Evolutionary conservation across 2,329 filamentous ascomycete species (phyloP).

Genomic region (Stachybotrys elegans): DNA sequence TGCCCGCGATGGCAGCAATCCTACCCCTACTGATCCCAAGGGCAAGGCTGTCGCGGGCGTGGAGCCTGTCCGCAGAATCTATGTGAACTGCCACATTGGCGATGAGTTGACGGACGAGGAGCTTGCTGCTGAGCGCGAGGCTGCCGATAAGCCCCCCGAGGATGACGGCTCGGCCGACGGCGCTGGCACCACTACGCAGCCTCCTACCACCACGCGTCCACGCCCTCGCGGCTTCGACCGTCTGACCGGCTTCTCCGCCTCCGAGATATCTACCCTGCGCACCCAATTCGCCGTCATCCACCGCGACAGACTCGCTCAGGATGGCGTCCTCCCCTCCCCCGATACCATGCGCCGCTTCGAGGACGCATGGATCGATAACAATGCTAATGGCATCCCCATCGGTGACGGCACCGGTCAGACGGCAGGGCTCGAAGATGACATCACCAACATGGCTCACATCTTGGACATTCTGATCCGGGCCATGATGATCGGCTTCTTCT

Average conservation of each 20-base stretch:
- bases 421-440: conserved; percentile 35
- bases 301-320: conserved; percentile 74
- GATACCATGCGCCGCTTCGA: conserved; percentile 73
- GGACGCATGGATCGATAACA: conserved; percentile 84
- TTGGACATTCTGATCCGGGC: conserved; percentile 85
- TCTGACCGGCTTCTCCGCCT: conserved; percentile 74
- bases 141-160: conserved; percentile 29
- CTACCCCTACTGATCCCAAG: conserved; percentile 24
- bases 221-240: conserved; percentile 76
- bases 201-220: conserved; percentile 22
- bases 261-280: conserved; percentile 79
- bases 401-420: conserved; percentile 21
- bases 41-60: conserved; percentile 60
- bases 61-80: conserved; percentile 56
- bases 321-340: conserved; percentile 74
- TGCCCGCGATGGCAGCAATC: conserved; percentile 16
- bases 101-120: conserved; percentile 65
- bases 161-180: conserved; percentile 27
- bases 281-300: conserved; percentile 87
- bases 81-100: conserved; percentile 91
- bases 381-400: conserved; percentile 36
- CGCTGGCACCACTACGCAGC: conserved; percentile 37
- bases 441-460: conserved; percentile 46
- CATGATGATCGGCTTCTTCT: conserved; percentile 89
- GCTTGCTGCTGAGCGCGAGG: conserved; percentile 60